Conservation (phyloP, 2,329 filamentous ascomycete genomes). For the Alternaria infectoria region DNA sequence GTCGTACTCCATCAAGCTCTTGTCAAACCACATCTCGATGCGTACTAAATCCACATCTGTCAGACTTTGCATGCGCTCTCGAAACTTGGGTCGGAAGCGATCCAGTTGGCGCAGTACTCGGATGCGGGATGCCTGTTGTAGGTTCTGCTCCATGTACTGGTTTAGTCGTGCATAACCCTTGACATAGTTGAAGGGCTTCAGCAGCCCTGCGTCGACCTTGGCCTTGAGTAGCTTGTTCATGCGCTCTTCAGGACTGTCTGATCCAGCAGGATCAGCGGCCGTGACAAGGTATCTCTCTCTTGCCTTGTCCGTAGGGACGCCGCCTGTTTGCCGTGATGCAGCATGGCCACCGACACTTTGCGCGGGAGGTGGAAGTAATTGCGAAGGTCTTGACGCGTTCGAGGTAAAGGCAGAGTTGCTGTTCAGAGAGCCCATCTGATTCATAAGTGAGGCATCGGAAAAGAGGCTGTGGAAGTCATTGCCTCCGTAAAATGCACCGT, state of each 20-base stretch:
- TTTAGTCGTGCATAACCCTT: conserved; percentile 91
- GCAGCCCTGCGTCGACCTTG: conserved; percentile 92
- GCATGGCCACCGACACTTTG: conserved; percentile 58
- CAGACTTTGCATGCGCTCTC: conserved; percentile 89
- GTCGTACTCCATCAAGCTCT: conserved; percentile 95
- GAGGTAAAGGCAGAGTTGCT: conserved; percentile 39
- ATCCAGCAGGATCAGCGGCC: conserved; percentile 88
- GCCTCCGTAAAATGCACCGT: conserved; percentile 52
- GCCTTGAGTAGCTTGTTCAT: conserved; percentile 94
- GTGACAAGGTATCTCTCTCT: conserved; percentile 94
- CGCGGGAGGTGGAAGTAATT: conserved; percentile 50
- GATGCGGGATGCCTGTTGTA: conserved; percentile 80
- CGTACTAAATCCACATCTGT: conserved; percentile 94
- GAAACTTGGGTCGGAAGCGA: conserved; percentile 92
- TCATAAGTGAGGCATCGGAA: conserved; percentile 63
- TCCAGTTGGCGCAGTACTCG: conserved; percentile 92
- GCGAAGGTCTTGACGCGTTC: conserved; percentile 56
- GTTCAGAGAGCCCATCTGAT: conserved; percentile 50
- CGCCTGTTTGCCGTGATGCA: conserved; percentile 67
- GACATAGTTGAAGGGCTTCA: conserved; percentile 98
- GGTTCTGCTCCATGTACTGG: conserved; percentile 88
- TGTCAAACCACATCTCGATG: conserved; percentile 99
- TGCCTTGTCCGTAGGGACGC: conserved; percentile 71
- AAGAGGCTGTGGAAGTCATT: conserved; percentile 61
- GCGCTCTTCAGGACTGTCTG: conserved; percentile 85